Evolutionary conservation across 2,329 filamentous ascomycete genomes (phyloP).

Genomic region (Hortaea werneckii): DNA sequence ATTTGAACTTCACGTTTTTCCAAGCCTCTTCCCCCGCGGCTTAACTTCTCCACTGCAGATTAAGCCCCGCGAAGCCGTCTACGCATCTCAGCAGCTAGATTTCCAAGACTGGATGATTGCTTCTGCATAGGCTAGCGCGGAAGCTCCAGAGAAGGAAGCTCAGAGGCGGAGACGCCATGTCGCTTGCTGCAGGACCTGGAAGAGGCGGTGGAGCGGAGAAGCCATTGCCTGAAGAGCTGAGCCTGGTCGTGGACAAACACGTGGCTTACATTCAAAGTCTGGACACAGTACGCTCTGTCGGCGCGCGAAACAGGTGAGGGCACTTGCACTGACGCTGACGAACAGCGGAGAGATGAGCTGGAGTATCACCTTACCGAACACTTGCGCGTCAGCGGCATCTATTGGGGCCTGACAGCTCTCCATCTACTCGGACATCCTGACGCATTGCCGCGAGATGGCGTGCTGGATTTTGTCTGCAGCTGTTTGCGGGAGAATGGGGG

Average conservation of each 20-base stretch:
- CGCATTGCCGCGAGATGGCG: constrained; percentile 66
- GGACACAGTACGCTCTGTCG: constrained; percentile 56
- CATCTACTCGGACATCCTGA: constrained; percentile 75
- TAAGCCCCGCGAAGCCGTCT: no score
- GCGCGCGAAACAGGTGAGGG: constrained; percentile 4
- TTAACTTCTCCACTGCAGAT: no score
- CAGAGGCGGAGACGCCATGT: constrained; percentile 35
- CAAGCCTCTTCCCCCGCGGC: no score
- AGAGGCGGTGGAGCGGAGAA: constrained; percentile 31
- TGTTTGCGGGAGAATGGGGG: constrained; percentile 83
- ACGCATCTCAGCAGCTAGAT: no score
- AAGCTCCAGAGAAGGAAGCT: no score
- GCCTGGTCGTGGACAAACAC: constrained; percentile 55
- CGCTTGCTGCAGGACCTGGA: constrained; percentile 51
- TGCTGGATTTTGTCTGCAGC: constrained; percentile 89
- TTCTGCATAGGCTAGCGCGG: no score
- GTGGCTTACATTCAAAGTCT: constrained; percentile 89
- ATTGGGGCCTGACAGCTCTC: constrained; percentile 87
- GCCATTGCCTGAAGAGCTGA: constrained; percentile 36
- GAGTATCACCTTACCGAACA: constrained; percentile 99
- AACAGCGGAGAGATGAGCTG: constrained; percentile 76
- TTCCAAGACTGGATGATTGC: no score
- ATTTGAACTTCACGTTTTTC: not conserved
- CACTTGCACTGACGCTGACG: constrained; percentile 29
- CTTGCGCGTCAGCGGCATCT: constrained; percentile 85